Evolutionary conservation across 2,329 filamentous ascomycete genomes (phyloP).

Genomic region (Pseudogymnoascus sp.): DNA sequence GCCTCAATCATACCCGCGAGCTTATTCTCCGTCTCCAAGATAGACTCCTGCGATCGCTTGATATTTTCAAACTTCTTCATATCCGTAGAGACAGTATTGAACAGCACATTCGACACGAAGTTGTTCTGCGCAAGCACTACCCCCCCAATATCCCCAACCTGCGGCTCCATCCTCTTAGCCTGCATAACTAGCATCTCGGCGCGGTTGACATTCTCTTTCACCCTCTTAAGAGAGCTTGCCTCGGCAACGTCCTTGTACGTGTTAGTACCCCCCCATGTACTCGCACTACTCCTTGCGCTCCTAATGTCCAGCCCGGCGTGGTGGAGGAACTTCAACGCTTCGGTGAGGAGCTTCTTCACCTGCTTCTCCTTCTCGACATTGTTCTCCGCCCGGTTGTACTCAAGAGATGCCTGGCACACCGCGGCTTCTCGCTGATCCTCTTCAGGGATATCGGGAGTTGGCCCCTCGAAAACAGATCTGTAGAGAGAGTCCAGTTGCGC

Average conservation of each 20-base stretch:
- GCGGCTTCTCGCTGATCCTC: constrained; percentile 42
- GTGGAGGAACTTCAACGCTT: constrained; percentile 33
- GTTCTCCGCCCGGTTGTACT: constrained; percentile 33
- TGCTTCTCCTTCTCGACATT: constrained; percentile 35
- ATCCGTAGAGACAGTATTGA: constrained; percentile 48
- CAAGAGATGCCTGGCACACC: constrained; percentile 29
- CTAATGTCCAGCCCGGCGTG: constrained; percentile 34
- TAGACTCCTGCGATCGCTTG: constrained; percentile 34
- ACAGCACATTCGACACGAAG: constrained; percentile 45
- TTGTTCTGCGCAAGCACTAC: constrained; percentile 39
- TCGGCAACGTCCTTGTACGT: constrained; percentile 46
- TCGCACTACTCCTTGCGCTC: constrained; percentile 35
- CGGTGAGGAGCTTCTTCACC: constrained; percentile 34
- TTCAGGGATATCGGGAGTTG: constrained; percentile 45
- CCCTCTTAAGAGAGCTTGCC: constrained; percentile 41
- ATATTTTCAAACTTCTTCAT: constrained; percentile 46
- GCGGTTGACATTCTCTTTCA: constrained; percentile 37
- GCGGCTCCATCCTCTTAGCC: constrained; percentile 34
- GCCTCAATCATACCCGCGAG: constrained; percentile 29
- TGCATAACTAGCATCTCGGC: constrained; percentile 35
- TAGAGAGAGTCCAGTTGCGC: constrained; percentile 44
- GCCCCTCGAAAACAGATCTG: constrained; percentile 45
- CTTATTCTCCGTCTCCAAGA: constrained; percentile 30
- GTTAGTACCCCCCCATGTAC: constrained; percentile 43
- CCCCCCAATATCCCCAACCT: constrained; percentile 31